Base-by-base conservation (phyloP, 148 eudicot species). In the Chenopodium quinoa region DNA sequence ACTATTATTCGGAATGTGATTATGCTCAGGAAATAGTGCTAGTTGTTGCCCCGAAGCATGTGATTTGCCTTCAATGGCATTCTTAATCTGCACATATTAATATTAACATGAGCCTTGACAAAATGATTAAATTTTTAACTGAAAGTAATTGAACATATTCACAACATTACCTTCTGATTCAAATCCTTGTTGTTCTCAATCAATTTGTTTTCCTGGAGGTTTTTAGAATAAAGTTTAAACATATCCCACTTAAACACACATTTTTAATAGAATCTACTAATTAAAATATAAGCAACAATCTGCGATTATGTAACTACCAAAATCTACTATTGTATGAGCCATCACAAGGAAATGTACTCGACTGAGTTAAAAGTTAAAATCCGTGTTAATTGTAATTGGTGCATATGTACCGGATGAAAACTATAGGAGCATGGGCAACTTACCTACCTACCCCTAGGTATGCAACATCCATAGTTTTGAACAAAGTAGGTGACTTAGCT, bases 171-270 rank as follows among this genome's bases (percentile, higher is more conserved):
- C 82, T 73, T 75, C 22, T 56, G 62, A 72, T 75, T 82, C 80
- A 82, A 37, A 3, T 70, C 75, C n/a, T 73, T 66, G 71, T 75
- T 79, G 65, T 58, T 4, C 52, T 82, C 78, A 50, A 37, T 37
- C 80, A 82, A 46, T 32, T 31, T 82, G 17, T 67, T 64, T 52
- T 76, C 81, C 85, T 85, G 85, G 22, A 4, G 5, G 9, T 27
- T 66, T 34, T 31, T 69, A 75, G 37, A 54, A 75, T 50, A 65
- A 65, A 25, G 7, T n/a, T 25, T 13, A 50, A 65, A 65, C 8
- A n/a, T 40, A 40, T 40, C 10, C 52, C 13, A 48, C 52, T 48
- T 0, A 48, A 9, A 12, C 0, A 47, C 11, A 5, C 8, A 40
- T 40, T 40, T 40, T 40, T 40, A 40, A 40, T 40, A 40, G 4